phyloP scores from a whole-genome alignment of 2,329 filamentous ascomycete species.

The Talaromyces atroroseus region DNA sequence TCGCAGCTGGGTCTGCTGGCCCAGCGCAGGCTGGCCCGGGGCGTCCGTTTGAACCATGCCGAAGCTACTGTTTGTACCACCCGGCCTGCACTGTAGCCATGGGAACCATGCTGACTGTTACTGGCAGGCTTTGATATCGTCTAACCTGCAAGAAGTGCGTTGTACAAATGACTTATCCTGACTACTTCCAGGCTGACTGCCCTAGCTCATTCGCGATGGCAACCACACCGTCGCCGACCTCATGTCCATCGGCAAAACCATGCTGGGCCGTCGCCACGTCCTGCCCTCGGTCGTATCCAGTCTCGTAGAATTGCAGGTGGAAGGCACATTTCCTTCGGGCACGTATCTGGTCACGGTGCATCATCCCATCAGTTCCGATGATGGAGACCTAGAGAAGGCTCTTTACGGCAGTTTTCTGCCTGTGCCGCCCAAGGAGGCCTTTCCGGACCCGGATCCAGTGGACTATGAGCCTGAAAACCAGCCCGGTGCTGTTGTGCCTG shows the following conservation, averaged over 20 bases:
- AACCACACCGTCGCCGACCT: slow-evolving; percentile 86
- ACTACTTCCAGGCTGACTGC: not conserved
- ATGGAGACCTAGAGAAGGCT: slow-evolving; percentile 79
- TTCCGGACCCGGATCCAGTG: slow-evolving; percentile 59
- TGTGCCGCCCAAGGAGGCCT: slow-evolving; percentile 62
- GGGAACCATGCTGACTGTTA: not conserved
- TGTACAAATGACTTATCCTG: not conserved
- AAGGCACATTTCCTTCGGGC: slow-evolving; percentile 85
- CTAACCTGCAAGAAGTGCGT: slow-evolving; percentile 75
- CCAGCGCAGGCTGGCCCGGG: slow-evolving; percentile 79
- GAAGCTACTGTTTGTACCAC: slow-evolving; percentile 65
- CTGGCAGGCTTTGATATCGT: slow-evolving; percentile 58
- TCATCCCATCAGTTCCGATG: slow-evolving; percentile 77
- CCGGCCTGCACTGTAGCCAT: not conserved
- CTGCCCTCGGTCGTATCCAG: slow-evolving; percentile 73
- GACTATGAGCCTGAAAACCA: slow-evolving; percentile 63
- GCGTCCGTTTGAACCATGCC: slow-evolving; percentile 81
- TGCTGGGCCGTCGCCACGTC: slow-evolving; percentile 91
- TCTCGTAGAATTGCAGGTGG: slow-evolving; percentile 80
- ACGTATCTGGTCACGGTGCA: slow-evolving; percentile 95
- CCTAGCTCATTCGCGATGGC: slow-evolving; percentile 86
- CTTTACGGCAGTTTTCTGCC: slow-evolving; percentile 90
- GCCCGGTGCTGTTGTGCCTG: slow-evolving; percentile 73
- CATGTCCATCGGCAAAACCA: slow-evolving; percentile 83
- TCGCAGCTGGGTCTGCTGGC: slow-evolving; percentile 83